Evolutionary conservation across 2,329 filamentous ascomycete species (phyloP), one percentile per base, ranked within the genome.

Genomic region (Sarocladium oryzae): DNA sequence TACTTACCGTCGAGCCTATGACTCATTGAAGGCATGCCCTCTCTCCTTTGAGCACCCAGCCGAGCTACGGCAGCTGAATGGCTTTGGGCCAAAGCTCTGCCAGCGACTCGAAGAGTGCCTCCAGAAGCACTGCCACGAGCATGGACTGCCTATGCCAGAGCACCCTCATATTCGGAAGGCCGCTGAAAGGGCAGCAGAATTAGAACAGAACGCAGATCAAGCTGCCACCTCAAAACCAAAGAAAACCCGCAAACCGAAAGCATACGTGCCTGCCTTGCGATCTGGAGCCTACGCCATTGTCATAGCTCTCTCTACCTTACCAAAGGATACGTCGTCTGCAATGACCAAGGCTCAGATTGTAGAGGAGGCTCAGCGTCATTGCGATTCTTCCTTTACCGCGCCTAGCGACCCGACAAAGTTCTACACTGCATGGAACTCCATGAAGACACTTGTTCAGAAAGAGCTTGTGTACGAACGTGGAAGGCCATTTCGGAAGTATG

Each of bases 401-500:
- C 84, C 86, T 0, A 74, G 71, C 36, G 84, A 88, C 51, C 73
- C 85, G 0, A 83, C 76, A 10, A 86, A 83, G 52, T 87, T 80
- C 59, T 88, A 88, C 58, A 92, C 88, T 0, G 88, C 88, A 0
- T 93, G 88, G 88, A 86, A 80, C 60, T 89, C 87, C 1, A 90
- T 92, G 77, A 88, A 88, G 62, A 89, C 85, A 0, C 69, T 93
- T 28, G 58, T 84, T 4, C 75, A 82, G 51, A 89, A 91, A 61
- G 86, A 89, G 52, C 69, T 91, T 3, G 85, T 91, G 0, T 84
- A 82, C 52, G 84, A 87, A 57, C 81, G 81, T 50, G 85, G 86
- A 0, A 75, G 85, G 15, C 87, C 86, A 0, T 66, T 82, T 16
- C 78, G 82, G 54, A 81, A 77, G 56, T 93, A 90, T 61, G 73